These are phyloP conservation scores for Mycosphaerella arachidis DNA, from an alignment of 2,329 filamentous ascomycete genomes.

Conservation along the genomic window DNA sequence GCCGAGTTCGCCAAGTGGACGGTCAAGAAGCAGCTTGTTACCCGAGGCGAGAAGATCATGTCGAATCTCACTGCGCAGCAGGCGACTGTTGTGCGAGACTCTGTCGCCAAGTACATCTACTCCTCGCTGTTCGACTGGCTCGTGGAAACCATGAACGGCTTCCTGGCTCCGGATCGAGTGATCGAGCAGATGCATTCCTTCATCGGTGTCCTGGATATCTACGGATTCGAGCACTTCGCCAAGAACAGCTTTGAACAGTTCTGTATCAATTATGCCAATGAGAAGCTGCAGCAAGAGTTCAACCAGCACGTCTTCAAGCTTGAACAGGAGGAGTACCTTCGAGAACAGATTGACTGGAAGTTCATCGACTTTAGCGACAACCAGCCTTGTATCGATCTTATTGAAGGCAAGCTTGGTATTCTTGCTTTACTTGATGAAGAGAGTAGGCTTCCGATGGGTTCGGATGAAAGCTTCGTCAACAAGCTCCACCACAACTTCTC, in stretches of 20 bases:
- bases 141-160: conserved; percentile 91
- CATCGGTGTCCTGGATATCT: conserved; percentile 98
- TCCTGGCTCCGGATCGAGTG: conserved; percentile 84
- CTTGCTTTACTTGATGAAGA: conserved; percentile 92
- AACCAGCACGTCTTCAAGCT: conserved; percentile 99
- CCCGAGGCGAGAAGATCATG: conserved; percentile 93
- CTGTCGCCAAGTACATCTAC: conserved; percentile 97
- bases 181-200: conserved; percentile 78
- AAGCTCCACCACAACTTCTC: conserved; percentile 95
- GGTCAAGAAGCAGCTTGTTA: conserved; percentile 96
- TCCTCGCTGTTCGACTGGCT: conserved; percentile 98
- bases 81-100: conserved; percentile 90
- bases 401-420: conserved; percentile 93
- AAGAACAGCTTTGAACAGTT: conserved; percentile 99
- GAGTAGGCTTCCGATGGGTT: conserved; percentile 92
- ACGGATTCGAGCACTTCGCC: conserved; percentile 97
- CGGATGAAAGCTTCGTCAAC: conserved; percentile 92
- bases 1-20: conserved; percentile 94
- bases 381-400: conserved; percentile 96
- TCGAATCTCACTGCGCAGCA: conserved; percentile 93
- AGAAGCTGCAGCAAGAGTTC: conserved; percentile 98
- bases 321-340: conserved; percentile 95
- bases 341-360: conserved; percentile 96
- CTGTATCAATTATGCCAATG: conserved; percentile 99
- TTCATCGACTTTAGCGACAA: conserved; percentile 99